Evolutionary conservation across 179 eudicot species (phyloP), one percentile per base, ranked within the genome.

Genomic region (Actinidia arguta): DNA sequence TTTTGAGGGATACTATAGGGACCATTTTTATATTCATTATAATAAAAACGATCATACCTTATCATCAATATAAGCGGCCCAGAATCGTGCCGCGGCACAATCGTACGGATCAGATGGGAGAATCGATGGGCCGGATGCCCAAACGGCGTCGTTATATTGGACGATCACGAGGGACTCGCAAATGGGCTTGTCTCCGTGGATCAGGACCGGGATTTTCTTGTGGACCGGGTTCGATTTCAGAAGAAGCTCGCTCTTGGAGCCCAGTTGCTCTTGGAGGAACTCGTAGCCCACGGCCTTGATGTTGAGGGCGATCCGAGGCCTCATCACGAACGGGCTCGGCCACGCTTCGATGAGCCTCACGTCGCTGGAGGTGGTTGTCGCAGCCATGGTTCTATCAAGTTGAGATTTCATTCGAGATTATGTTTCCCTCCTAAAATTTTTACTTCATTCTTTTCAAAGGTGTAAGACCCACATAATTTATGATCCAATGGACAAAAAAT

Each of bases 71-170:
- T n/a, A n/a, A n/a, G n/a, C n/a, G n/a, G n/a, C n/a, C n/a, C n/a
- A n/a, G n/a, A n/a, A 0, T 3, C 87, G 85, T 1, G 89, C 82
- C 1, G 48, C 44, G 73, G 89, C 89, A 20, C 85, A 80, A 17
- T 83, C 88, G 44, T 84, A 86, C 12, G 92, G 86, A 77, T 88
- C 87, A n/a, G 88, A 84, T 3, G 92, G 92, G 18, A 90, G 85
- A 77, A 90, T 75, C 13, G 90, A 78, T 0, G 84, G 78, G 6
- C 73, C 86, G 51, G 50, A 84, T 25, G 83, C n/a, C 84, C 89
- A 89, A 2, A 61, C 80, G 47, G 87, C 86, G 46, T 89, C 92
- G 7, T 83, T 75, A 36, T 83, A 86, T 36, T 86, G 56, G n/a
- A 86, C 62, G 17, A 86, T 86, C n/a, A 86, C 46, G 9, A 83